phyloP scores from a whole-genome alignment of 495 filamentous ascomycete species.

The Friedmanniomyces simplex region DNA sequence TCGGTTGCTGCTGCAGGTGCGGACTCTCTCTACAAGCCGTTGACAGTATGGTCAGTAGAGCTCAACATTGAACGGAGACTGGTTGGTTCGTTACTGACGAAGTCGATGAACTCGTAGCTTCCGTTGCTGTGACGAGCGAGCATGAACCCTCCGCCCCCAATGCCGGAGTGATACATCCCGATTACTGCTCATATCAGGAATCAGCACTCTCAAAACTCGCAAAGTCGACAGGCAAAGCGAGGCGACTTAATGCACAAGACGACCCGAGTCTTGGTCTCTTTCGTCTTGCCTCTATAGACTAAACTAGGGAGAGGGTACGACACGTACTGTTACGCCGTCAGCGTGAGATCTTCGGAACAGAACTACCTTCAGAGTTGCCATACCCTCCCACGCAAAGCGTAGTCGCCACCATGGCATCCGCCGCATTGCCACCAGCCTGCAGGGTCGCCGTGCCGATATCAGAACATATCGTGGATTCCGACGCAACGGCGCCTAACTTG shows the following conservation, averaged over 20 bases:
- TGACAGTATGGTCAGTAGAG: too few species aligned
- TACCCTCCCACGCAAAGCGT: constrained; percentile 29
- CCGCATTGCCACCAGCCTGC: constrained; percentile 30
- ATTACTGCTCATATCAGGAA: not conserved
- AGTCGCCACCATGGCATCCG: constrained; percentile 33
- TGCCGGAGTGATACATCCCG: constrained; percentile 42
- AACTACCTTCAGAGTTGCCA: constrained; percentile 43
- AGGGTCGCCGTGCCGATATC: constrained; percentile 64
- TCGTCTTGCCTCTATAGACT: too few species aligned
- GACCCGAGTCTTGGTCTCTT: not conserved
- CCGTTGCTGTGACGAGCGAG: constrained; percentile 53
- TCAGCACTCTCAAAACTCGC: too few species aligned
- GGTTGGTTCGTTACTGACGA: constrained; percentile 30
- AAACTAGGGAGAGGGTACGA: too few species aligned
- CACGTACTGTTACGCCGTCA: too few species aligned
- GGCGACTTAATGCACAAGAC: too few species aligned
- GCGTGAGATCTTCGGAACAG: not conserved
- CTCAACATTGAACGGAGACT: too few species aligned
- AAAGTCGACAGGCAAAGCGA: not conserved
- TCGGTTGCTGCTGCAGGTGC: constrained; percentile 66
- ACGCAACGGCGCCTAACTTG: constrained; percentile 60
- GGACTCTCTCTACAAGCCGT: constrained; percentile 46
- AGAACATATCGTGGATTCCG: constrained; percentile 68
- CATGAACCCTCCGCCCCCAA: constrained; percentile 86
- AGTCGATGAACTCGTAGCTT: constrained; percentile 68